Conservation (phyloP, 164 flowering plant genomes). For the Tinospora cordifolia region DNA sequence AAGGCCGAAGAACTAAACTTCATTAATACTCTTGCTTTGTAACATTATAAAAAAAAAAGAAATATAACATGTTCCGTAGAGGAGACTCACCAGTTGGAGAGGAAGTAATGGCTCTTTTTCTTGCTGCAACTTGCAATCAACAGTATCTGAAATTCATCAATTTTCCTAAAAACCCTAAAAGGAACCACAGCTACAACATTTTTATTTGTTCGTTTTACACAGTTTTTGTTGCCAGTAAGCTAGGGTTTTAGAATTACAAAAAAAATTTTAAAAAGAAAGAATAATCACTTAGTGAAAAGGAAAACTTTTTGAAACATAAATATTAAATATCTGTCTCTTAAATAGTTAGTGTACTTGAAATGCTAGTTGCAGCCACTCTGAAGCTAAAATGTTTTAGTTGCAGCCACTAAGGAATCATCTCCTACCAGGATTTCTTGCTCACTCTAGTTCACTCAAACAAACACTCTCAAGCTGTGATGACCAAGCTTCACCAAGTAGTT, state of each 20-base stretch:
- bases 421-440: slow-evolving; percentile 25
- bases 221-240: too few relatives aligned
- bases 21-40: background rate
- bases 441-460: slow-evolving; percentile 21
- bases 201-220: too few relatives aligned
- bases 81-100: too few relatives aligned
- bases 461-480: slow-evolving; percentile 60
- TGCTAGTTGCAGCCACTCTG: background rate
- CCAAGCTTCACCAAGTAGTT: slow-evolving; percentile 75
- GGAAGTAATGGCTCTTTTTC: too few relatives aligned
- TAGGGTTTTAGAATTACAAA: background rate
- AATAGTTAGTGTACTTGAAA: background rate
- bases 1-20: background rate
- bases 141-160: too few relatives aligned
- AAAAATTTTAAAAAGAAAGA: background rate
- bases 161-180: background rate
- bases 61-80: too few relatives aligned
- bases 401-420: slow-evolving; percentile 22
- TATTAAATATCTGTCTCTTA: background rate
- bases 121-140: too few relatives aligned
- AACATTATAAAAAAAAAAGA: background rate
- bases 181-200: background rate
- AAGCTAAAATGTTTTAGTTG: slow-evolving; percentile 16
- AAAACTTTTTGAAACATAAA: background rate
- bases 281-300: background rate